Base-by-base conservation (phyloP, 169 alveolate genomes). In the Plasmodium vinckei region DNA sequence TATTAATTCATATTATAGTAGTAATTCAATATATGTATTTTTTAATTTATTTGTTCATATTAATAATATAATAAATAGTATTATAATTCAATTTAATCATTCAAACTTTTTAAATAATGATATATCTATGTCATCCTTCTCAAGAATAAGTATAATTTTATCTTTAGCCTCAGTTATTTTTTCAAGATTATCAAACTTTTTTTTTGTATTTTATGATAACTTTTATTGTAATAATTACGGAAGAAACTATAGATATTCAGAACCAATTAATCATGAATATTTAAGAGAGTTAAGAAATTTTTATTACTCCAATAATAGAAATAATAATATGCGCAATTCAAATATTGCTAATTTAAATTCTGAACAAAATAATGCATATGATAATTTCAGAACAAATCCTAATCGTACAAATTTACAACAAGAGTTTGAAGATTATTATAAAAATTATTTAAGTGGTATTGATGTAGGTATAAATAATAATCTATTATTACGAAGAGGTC, bases 381-480 rank as follows among this genome's bases (percentile, higher is more conserved):
- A 77, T 51, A 44, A 57, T 12, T 5, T n/a, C 5, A 77, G 54
- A 23, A 57, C 1, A 27, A 9, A 9, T 2, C 1, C 65, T 5
- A 77, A 42, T n/a, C 46, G 54, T 5, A 77, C 88, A 1, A 77
- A 64, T 25, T n/a, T 77, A 25, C 88, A 77, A 17, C 88, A 77
- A 21, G 88, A 77, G 64, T 77, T 77, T 64, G 88, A 77, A 64
- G 88, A 77, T n/a, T 77, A 77, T 15, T 77, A 77, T 64, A 77
- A 77, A 33, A 77, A 77, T 56, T 77, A 61, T 68, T 69, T 77
- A 27, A 64, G 9, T 12, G 23, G 27, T 33, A 33, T 33, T 9
- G 88, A 51, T 61, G 25, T 47, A 21, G 79, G 54, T 54, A 46
- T 25, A 10, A 49, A 51, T 15, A 77, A 64, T 17, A 61, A 63